Evolutionary conservation across 768 basidiomycete genomes (phyloP).

Genomic region (Clitopilus passeckerianus): DNA sequence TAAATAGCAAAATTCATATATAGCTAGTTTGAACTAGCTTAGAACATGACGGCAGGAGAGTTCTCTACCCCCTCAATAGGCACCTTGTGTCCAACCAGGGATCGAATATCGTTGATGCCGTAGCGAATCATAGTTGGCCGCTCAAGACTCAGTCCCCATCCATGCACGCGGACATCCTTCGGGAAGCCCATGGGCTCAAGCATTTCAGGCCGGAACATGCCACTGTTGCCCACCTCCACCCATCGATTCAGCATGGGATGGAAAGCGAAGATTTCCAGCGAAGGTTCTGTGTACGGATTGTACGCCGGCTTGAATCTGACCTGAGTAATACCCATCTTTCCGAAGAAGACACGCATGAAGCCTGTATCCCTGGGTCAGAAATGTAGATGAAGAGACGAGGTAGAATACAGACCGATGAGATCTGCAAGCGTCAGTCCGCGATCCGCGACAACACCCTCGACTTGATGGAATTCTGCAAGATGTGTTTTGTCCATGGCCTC

Average conservation of each 20-base stretch:
- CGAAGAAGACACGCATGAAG: conserved; percentile 98
- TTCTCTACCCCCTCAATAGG: conserved; percentile 86
- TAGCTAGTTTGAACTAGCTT: conserved; percentile 14
- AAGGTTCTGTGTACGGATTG: conserved; percentile 98
- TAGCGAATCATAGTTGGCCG: conserved; percentile 99
- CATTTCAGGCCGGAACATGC: conserved; percentile 99
- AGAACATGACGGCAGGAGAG: conserved; percentile 89
- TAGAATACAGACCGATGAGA: conserved; percentile 67
- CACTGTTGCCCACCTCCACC: conserved; percentile 99
- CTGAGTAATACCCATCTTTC: conserved; percentile 93
- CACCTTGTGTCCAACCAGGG: conserved; percentile 95
- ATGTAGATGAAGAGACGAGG: not conserved
- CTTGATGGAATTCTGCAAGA: conserved; percentile 98
- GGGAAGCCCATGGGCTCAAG: conserved; percentile 98
- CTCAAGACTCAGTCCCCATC: conserved; percentile 94
- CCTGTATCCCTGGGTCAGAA: conserved; percentile 37
- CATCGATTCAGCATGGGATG: conserved; percentile 90
- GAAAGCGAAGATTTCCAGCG: conserved; percentile 97
- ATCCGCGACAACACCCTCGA: conserved; percentile 99
- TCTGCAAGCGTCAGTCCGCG: conserved; percentile 89
- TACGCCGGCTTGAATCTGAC: conserved; percentile 98
- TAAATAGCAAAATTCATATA: not conserved
- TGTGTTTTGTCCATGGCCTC: conserved; percentile 99
- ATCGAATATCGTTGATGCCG: conserved; percentile 95
- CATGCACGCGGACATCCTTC: conserved; percentile 91